Evolutionary conservation across 2,329 filamentous ascomycete species (phyloP), one percentile per base, ranked within the genome.

Genomic region (Cercospora brassicicola): DNA sequence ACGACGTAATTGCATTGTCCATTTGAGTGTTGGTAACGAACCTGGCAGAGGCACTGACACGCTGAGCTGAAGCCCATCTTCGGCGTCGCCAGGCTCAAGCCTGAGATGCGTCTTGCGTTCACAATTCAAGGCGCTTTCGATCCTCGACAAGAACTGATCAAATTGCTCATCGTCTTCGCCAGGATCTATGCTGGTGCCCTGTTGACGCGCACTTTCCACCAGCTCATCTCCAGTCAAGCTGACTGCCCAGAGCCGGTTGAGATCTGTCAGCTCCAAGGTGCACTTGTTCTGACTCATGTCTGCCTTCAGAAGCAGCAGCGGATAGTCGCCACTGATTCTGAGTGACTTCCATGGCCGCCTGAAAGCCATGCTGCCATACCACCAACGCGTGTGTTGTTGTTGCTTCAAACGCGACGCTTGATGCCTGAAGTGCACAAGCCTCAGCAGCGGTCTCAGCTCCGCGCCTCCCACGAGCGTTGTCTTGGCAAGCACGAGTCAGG

Each of bases 221-320:
- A 94, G 90, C 10, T 82, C 83, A n/a, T 82, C 83, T 23, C 87
- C 82, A 65, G 88, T 85, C 23, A 93, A 80, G 8, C 78, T 83
- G 79, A 94, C 91, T 28, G 82, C 80, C 91, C 91, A 95, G n/a
- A 93, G 81, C 71, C 89, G 86, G 75, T 86, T 88, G 67, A 93
- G 83, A 76, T 94, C 91, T 2, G 90, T 92, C 45, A 94, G 76
- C 67, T 87, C 84, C 30, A 94, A 77, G 1, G 81, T 84, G 80
- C 94, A 94, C 10, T 87, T 85, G 57, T 84, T 79, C 15, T 81
- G 62, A 4, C 81, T 81, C 74, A 90, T 88, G 30, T 78, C 75
- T 20, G 86, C 82, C 69, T 90, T 90, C 53, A 91, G 82, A 36
- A 94, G 82, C 7, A 94, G 70, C 26, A 85, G 81, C 10, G 90